These are phyloP conservation scores for Pyrenochaeta sp. DNA, from an alignment of 2,329 filamentous ascomycete genomes.

Conservation along the genomic window DNA sequence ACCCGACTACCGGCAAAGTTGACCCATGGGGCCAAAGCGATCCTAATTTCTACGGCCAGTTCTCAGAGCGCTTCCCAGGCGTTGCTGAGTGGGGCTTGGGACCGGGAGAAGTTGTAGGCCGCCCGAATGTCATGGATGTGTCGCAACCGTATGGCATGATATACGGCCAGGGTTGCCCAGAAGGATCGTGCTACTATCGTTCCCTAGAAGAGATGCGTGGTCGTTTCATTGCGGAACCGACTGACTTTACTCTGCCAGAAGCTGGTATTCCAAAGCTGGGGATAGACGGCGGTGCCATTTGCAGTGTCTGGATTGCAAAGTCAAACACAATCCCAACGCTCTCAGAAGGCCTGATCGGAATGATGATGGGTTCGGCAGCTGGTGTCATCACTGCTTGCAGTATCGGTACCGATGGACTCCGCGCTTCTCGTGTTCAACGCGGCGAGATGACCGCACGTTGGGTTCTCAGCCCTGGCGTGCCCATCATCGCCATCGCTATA, in stretches of 20 bases:
- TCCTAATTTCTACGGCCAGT: constrained; percentile 76
- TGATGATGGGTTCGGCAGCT: constrained; percentile 82
- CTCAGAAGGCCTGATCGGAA: constrained; percentile 81
- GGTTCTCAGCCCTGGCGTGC: constrained; percentile 91
- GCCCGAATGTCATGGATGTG: constrained; percentile 89
- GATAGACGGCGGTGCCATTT: constrained; percentile 74
- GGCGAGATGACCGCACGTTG: constrained; percentile 87
- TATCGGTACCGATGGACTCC: constrained; percentile 68
- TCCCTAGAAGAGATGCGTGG: constrained; percentile 77
- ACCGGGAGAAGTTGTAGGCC: constrained; percentile 75
- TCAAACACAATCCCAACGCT: constrained; percentile 73
- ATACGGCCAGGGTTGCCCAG: constrained; percentile 85
- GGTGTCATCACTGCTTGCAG: constrained; percentile 86
- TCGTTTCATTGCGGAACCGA: constrained; percentile 73
- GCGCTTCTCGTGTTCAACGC: constrained; percentile 69
- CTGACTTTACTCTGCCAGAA: constrained; percentile 67
- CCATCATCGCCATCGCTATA: constrained; percentile 82
- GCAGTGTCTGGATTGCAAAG: constrained; percentile 90
- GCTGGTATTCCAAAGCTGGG: constrained; percentile 81
- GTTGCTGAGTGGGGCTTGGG: constrained; percentile 80
- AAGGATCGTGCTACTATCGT: constrained; percentile 81
- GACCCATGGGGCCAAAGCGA: constrained; percentile 85
- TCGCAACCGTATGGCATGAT: constrained; percentile 86
- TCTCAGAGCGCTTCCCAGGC: constrained; percentile 78
- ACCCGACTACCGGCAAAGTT: constrained; percentile 77